Base-by-base conservation (phyloP, 805 yeast genomes). In the Ogataea glucozyma region DNA sequence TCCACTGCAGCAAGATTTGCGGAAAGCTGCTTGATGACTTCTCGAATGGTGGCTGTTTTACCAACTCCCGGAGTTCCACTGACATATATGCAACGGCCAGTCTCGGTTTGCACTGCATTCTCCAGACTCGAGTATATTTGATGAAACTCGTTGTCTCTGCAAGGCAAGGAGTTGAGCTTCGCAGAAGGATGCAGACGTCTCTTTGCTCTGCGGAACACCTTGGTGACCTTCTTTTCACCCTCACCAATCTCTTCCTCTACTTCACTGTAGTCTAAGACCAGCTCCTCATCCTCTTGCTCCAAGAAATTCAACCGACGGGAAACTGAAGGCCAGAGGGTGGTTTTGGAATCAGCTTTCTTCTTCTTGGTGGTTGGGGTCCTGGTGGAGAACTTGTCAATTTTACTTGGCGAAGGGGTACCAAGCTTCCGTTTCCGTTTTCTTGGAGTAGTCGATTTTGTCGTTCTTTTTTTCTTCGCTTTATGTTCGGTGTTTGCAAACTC, bases 1-100 rank as follows among this genome's bases (percentile, higher is more conserved):
- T 51, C 46, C 12, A 55, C 56, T n/a, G 42, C 40, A 6, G 54
- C 46, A 31, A 58, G 30, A 37, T 51, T 27, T 34, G 49, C 27
- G 32, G 75, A 72, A 26, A 93, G 64, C 54, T 85, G 88, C 24
- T 79, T 74, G 19, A 93, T 75, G 0, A 86, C 97, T 56, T 89
- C 96, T 41, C 96, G 68, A 2, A 91, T 81, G 0, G 98, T 91
- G 3, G 95, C 93, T 0, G 99, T 91, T 60, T 93, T 93, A 10
- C 99, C 99, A 2, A 95, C 91, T 7, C 99, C 99, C 0, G 99
- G 99, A 0, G 97, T 88, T 3, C 99, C 99, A 63, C 96, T 88
- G 9, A 93, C 81, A 59, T 90, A 93, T 5, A 93, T 65, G 51
- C 96, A 88, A 6, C 90, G 76, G 0, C 98, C 97, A 1, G 84